Base-by-base conservation (phyloP, 2,329 filamentous ascomycete genomes). In the Elsinoe perseae region DNA sequence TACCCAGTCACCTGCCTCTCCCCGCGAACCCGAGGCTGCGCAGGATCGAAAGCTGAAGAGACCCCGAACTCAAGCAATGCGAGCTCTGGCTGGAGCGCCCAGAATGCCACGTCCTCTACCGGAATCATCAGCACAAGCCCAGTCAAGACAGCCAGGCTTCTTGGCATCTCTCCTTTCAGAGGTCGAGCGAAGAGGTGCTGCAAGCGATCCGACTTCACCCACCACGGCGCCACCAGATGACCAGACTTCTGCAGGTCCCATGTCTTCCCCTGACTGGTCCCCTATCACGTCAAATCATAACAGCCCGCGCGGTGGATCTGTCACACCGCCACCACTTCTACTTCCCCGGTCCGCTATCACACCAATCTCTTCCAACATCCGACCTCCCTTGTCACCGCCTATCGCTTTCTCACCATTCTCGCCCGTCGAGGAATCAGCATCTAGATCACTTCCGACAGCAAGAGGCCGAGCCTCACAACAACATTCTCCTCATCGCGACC, bases 111-210 rank as follows among this genome's bases (percentile, higher is more conserved):
- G 48, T 14, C 28, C 48, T 4, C 28, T 38, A 23, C 48, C 48
- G 14, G 69, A 71, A 50, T 68, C 69, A 6, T 70, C 69, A 14
- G 32, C 60, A 20, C 59, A 63, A 27, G 64, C 67, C 34, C 61
- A 61, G 14, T 68, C 66, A 59, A 64, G 63, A 54, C 60, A 63
- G 50, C 87, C 89, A 6, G 91, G 88, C 4, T 92, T 97, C 66
- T 77, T 97, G 6, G 88, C 89, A 21, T 92, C 89, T 0, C 75
- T 97, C 5, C 74, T 97, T 50, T 89, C 87, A 67, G 92, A 97
- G 69, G 89, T 97, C 1, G 90, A 95, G 66, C 78, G 74, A 36
- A 76, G 72, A 61, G 69, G 66, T 60, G 67, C 66, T 28, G 21
- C 21, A 6, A 48, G 53, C 18, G 53, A 56, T 32, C 53, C 38